phyloP scores from a whole-genome alignment of 1,139 yeast species.

The Arxiozyma slooffiae region DNA sequence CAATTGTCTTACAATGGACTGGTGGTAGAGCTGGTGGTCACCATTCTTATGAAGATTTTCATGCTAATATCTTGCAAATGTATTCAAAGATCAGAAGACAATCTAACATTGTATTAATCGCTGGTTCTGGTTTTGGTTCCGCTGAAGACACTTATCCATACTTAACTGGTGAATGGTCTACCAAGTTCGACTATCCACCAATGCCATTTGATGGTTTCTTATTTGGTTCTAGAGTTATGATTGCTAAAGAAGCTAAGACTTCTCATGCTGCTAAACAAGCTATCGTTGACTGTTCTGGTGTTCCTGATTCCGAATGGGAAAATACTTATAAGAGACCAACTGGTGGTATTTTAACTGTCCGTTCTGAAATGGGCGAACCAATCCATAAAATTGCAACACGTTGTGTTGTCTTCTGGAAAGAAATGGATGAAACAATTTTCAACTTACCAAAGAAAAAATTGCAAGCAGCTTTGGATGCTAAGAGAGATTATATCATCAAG shows the following conservation, averaged over 20 bases:
- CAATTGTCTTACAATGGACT: conserved; percentile 97
- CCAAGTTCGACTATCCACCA: conserved; percentile 77
- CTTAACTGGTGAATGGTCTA: conserved; percentile 94
- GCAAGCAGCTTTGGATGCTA: conserved; percentile 67
- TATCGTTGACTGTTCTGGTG: conserved; percentile 86
- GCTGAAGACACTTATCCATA: conserved; percentile 95
- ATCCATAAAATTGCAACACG: conserved; percentile 97
- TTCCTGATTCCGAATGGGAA: conserved; percentile 83
- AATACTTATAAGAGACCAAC: conserved; percentile 87
- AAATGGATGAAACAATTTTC: conserved; percentile 88
- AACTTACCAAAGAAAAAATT: conserved; percentile 83
- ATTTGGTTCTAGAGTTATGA: conserved; percentile 95
- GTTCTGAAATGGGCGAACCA: conserved; percentile 99
- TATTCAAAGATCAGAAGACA: conserved; percentile 90
- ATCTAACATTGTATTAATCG: conserved; percentile 76
- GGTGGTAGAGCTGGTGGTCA: conserved; percentile 99
- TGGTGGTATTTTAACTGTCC: conserved; percentile 92
- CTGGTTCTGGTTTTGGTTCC: conserved; percentile 98
- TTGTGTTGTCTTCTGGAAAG: conserved; percentile 95
- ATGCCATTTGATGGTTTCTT: conserved; percentile 98
- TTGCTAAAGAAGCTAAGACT: conserved; percentile 91
- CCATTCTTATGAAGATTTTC: conserved; percentile 98
- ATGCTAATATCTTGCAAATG: conserved; percentile 92
- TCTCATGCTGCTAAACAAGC: conserved; percentile 90
- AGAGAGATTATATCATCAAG: conserved; percentile 76